These are phyloP conservation scores for Penicillium thymicola DNA, from an alignment of 2,329 filamentous ascomycete genomes.

Conservation along the genomic window DNA sequence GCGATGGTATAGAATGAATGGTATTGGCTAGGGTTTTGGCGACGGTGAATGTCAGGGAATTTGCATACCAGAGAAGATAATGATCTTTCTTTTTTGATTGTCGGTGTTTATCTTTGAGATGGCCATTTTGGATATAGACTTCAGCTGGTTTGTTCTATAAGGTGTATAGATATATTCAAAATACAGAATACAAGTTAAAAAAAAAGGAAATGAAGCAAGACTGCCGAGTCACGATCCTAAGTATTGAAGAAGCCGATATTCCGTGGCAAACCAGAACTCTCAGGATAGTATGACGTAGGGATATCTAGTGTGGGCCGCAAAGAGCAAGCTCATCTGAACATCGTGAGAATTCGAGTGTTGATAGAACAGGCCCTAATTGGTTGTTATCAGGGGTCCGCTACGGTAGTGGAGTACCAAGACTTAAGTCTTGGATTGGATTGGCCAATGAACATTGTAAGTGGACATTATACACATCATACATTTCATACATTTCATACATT, in stretches of 20 bases:
- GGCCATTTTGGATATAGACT: neutral
- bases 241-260: neutral
- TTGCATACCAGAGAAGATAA: conserved; percentile 45
- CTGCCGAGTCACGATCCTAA: neutral
- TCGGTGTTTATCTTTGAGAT: conserved; percentile 13
- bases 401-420: no score
- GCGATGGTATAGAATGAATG: neutral
- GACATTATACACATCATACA: conserved; percentile 10
- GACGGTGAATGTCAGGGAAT: neutral
- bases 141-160: neutral
- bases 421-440: neutral
- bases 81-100: conserved; percentile 41
- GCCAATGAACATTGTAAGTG: conserved; percentile 2
- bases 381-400: neutral
- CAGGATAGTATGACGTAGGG: conserved; percentile 4
- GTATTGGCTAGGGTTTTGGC: neutral
- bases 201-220: neutral
- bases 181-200: neutral
- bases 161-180: neutral
- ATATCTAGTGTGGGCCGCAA: neutral
- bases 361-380: neutral
- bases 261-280: conserved; percentile 5
- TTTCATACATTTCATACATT: conserved; percentile 7
- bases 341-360: conserved; percentile 2
- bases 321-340: neutral